Evolutionary conservation across 1,284 basidiomycete genomes (phyloP).

Genomic region (Tylopilus sp.): DNA sequence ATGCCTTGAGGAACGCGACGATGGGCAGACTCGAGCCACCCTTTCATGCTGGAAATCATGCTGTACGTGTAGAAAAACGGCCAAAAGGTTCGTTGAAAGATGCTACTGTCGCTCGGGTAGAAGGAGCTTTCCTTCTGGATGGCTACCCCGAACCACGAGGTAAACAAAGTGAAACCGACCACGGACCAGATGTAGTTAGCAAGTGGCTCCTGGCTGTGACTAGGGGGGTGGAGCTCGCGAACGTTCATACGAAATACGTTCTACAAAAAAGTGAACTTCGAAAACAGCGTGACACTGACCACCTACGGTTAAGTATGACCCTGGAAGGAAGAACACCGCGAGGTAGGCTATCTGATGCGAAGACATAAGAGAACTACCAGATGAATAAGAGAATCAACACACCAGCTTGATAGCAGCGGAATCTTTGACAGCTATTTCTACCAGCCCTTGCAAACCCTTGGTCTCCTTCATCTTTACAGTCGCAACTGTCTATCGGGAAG

Average conservation of each 20-base stretch:
- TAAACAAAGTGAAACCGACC: constrained; percentile 14
- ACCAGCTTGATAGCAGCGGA: constrained; percentile 50
- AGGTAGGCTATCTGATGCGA: constrained; percentile 29
- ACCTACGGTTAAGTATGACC: constrained; percentile 38
- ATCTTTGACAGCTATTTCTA: constrained; percentile 45
- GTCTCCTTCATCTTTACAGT: constrained; percentile 47
- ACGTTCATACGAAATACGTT: constrained; percentile 41
- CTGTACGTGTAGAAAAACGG: constrained; percentile 13
- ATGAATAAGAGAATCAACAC: background rate
- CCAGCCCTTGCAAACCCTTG: constrained; percentile 41
- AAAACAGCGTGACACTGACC: background rate
- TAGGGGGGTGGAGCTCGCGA: constrained; percentile 32
- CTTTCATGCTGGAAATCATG: background rate
- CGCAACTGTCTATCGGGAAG: constrained; percentile 31
- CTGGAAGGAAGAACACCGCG: constrained; percentile 30
- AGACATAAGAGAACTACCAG: background rate
- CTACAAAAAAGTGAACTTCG: constrained; percentile 10
- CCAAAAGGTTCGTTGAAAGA: constrained; percentile 17
- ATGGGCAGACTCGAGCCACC: background rate
- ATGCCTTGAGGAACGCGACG: background rate
- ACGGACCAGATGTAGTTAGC: constrained; percentile 9
- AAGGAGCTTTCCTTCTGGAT: constrained; percentile 13
- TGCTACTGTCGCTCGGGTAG: background rate
- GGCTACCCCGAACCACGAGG: constrained; percentile 18
- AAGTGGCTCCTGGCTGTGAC: background rate